Base-by-base conservation (phyloP, 257 asterid species). In the Parsonsia alboflavescens region DNA sequence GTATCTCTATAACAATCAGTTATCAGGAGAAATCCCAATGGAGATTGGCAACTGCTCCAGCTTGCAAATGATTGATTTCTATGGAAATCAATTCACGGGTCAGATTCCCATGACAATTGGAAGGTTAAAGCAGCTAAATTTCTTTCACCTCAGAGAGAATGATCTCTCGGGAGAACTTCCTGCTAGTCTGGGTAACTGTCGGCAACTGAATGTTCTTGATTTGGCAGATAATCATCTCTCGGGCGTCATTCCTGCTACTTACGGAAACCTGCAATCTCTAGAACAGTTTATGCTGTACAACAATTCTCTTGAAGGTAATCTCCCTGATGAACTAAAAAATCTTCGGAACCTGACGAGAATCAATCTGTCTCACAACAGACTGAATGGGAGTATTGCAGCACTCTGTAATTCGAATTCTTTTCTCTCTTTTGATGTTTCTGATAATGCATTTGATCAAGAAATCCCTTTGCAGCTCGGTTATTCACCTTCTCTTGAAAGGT, bases 201-300 rank as follows among this genome's bases (percentile, higher is more conserved):
- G 63, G 36, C 86, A 74, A 26, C 89, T 93, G 28, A 80, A 85
- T 2, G 85, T 78, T 42, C 90, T 93, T 63, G 98, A 91, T 76
- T 81, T 93, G 80, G 98, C 98, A 6, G 97, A 93, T 79, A 93
- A 93, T 75, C 87, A 59, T 6, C 42, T 91, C n/a, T 88, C 93
- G 2, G 96, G 98, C n/a, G 16, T 69, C 73, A 77, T 93, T 56
- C 98, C 98, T 0, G 81, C 89, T 1, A 85, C 89, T 6, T 69
- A 91, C n/a, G 96, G 93, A 5, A 73, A 70, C 76, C 93, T 93
- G 70, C 78, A 17, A 33, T 88, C 89, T 24, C 89, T 93, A 68
- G 82, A 88, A 74, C 87, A 86, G 86, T 78, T 93, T 62, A 89
- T 93, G 97, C 92, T 93, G 3, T 93, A 93, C 73, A 91, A 93